phyloP scores from a whole-genome alignment of 202 grass and related monocot species.

The Brachypodium distachyon region DNA sequence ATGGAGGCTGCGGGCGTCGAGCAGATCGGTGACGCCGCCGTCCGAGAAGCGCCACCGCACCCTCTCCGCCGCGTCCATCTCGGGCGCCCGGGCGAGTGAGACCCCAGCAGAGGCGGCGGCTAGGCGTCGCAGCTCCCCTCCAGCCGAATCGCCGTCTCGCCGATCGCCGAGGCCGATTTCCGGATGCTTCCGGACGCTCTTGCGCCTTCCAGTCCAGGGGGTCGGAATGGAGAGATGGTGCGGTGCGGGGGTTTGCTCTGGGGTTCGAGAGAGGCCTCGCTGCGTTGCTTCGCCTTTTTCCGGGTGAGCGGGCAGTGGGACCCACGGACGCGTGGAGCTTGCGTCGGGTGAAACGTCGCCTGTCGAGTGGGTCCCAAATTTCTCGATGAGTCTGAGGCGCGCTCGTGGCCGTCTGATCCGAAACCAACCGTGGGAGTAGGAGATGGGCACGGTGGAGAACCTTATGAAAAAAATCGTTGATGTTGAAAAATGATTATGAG shows the following conservation, averaged over 20 bases:
- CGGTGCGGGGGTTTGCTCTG: neutral
- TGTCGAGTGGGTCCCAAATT: neutral
- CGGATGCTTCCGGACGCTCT: constrained; percentile 31
- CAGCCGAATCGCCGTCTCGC: neutral
- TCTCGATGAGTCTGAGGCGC: neutral
- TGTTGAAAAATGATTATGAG: too few species aligned
- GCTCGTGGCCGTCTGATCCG: neutral
- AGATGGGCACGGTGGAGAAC: too few species aligned
- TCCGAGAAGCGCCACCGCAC: constrained; percentile 54
- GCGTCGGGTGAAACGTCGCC: neutral
- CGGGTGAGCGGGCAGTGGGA: neutral
- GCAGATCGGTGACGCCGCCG: constrained; percentile 50
- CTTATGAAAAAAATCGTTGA: neutral
- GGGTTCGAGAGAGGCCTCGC: neutral
- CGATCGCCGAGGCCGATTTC: constrained; percentile 1
- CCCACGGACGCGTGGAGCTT: constrained; percentile 20
- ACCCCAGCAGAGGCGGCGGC: neutral
- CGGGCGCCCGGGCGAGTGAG: neutral
- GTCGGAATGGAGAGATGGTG: neutral
- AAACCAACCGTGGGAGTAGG: neutral
- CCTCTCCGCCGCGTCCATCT: constrained; percentile 33
- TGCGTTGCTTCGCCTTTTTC: neutral
- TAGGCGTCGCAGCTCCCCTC: neutral
- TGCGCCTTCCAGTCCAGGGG: neutral
- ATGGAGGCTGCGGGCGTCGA: constrained; percentile 45